phyloP scores from a whole-genome alignment of 1,284 basidiomycete genomes.

The Moesziomyces sp. region DNA sequence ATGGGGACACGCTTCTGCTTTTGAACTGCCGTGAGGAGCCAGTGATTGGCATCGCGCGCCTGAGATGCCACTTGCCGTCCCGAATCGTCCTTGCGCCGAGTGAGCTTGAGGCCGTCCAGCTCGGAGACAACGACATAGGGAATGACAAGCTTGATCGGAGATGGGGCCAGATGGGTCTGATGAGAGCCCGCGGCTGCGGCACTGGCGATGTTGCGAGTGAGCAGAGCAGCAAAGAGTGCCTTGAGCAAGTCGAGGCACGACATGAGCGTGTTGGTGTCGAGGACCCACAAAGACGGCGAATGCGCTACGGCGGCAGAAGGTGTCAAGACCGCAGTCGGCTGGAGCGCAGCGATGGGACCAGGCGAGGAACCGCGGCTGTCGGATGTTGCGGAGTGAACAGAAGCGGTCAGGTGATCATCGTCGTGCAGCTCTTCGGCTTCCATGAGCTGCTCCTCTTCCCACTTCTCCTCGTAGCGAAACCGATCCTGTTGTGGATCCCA shows the following conservation, averaged over 20 bases:
- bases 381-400: neutral
- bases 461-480: slow-evolving; percentile 40
- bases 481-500: slow-evolving; percentile 14
- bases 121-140: slow-evolving; percentile 42
- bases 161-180: slow-evolving; percentile 9
- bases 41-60: slow-evolving; percentile 44
- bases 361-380: slow-evolving; percentile 15
- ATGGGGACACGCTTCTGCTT: slow-evolving; percentile 45
- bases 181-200: slow-evolving; percentile 10
- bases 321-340: slow-evolving; percentile 4
- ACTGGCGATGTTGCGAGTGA: slow-evolving; percentile 32
- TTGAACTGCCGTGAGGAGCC: slow-evolving; percentile 44
- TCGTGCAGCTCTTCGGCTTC: slow-evolving; percentile 28
- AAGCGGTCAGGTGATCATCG: neutral
- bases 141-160: slow-evolving; percentile 41
- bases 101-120: slow-evolving; percentile 43
- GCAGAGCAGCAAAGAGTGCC: slow-evolving; percentile 41
- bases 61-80: slow-evolving; percentile 28
- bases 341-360: slow-evolving; percentile 12
- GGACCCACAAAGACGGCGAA: slow-evolving; percentile 38
- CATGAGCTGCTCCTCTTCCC: slow-evolving; percentile 54
- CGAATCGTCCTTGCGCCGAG: slow-evolving; percentile 25
- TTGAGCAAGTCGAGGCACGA: slow-evolving; percentile 44
- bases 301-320: neutral
- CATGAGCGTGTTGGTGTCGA: slow-evolving; percentile 51